These are phyloP conservation scores for Cavenderia fasciculata DNA, from an alignment of 78 protist species.

Conservation along the genomic window DNA sequence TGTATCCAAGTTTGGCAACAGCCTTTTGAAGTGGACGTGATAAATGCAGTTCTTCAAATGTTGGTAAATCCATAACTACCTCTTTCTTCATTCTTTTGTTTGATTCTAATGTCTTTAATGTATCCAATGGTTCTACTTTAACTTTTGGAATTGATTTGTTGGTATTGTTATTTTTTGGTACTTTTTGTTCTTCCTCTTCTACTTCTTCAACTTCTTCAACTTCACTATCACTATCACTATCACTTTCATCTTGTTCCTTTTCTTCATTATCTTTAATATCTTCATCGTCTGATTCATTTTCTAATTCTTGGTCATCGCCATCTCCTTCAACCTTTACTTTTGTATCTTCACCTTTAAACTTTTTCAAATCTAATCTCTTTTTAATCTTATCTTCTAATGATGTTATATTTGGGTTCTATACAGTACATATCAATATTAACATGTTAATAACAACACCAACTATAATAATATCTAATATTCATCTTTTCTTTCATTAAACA, in stretches of 20 bases:
- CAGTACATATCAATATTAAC: no score
- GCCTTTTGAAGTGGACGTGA: slow-evolving; percentile 73
- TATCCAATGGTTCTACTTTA: not conserved
- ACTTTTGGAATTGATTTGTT: not conserved
- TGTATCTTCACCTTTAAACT: not conserved
- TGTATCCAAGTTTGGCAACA: slow-evolving; percentile 50
- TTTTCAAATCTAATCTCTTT: slow-evolving; percentile 50
- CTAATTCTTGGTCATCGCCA: not conserved
- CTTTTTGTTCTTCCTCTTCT: not conserved
- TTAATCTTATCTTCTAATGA: slow-evolving; percentile 61
- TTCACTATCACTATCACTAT: no score
- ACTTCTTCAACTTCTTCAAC: slow-evolving; percentile 17
- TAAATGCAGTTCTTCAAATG: slow-evolving; percentile 70
- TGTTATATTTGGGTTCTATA: not conserved
- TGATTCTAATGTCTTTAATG: slow-evolving; percentile 48
- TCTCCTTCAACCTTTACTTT: not conserved
- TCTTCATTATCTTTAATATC: slow-evolving; percentile 16
- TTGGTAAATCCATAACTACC: slow-evolving; percentile 67
- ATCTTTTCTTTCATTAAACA: no score
- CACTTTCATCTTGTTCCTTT: not conserved
- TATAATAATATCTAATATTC: no score
- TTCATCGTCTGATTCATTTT: not conserved
- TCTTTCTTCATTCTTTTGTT: slow-evolving; percentile 45
- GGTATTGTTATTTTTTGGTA: not conserved
- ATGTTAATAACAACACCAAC: no score